These are phyloP conservation scores for Gossypium davidsonii DNA, from an alignment of 441 rosid genomes.

Conservation along the genomic window DNA sequence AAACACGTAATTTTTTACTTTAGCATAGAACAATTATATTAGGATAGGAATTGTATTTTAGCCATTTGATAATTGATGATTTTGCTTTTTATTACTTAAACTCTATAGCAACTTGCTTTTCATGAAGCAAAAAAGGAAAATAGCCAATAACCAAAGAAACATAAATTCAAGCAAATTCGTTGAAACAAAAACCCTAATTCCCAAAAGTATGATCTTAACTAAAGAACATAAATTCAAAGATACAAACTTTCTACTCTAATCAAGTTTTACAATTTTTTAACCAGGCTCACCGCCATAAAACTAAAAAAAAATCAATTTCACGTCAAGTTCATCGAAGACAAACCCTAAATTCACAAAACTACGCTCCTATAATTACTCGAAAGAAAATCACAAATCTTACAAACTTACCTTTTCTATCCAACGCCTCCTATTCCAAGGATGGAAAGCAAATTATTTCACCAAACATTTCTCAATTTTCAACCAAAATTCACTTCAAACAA, in stretches of 20 bases:
- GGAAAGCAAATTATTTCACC: not conserved
- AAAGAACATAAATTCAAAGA: not conserved
- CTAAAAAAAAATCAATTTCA: not conserved
- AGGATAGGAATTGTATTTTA: not conserved
- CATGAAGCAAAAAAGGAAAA: not conserved
- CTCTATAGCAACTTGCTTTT: not conserved
- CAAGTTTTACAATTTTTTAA: not conserved
- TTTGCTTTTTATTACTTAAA: not conserved
- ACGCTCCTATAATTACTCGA: conserved; percentile 13
- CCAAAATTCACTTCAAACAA: not conserved
- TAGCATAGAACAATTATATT: not conserved
- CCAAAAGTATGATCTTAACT: not conserved
- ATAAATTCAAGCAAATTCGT: conserved; percentile 2
- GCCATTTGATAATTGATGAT: not conserved
- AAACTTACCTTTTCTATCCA: not conserved
- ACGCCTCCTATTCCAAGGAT: not conserved
- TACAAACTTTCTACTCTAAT: not conserved
- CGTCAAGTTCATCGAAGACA: conserved; percentile 6
- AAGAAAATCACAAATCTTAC: conserved; percentile 3
- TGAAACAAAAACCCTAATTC: not conserved
- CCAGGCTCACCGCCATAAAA: not conserved
- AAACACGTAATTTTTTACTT: not conserved
- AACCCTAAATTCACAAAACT: not conserved
- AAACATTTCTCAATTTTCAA: conserved; percentile 6
- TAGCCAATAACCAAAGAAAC: not conserved